Base-by-base conservation (phyloP, 2,329 filamentous ascomycete species). In the Fonsecaea monophora region DNA sequence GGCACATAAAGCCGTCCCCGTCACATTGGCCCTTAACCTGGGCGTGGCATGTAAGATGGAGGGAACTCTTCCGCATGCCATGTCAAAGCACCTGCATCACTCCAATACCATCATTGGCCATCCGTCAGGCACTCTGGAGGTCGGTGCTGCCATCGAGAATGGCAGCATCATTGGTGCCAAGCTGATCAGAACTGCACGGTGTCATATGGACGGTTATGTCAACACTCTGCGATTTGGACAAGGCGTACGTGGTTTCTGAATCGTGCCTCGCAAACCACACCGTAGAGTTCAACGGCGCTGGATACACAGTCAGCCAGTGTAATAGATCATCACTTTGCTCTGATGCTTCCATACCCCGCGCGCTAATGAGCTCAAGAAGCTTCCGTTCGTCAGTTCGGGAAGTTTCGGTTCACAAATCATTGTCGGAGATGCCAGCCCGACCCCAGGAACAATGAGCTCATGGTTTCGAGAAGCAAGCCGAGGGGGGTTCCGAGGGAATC, bases 1-100 rank as follows among this genome's bases (percentile, higher is more conserved):
- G 67, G 84, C 84, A 4, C 85, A 87, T 75, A 83, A 81, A 68
- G 85, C 85, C 8, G 80, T 86, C 2, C 86, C 85, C 0, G 80
- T 87, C 62, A 87, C 85, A 0, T 80, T 86, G 15, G 84, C 84
- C 0, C 75, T 87, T 15, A 82, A 82, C 12, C 67, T 86, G 13
- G 82, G 81, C 3, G 78, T 83, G 2, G 82, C 85, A 18, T 81
- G 82, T 9, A 80, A 81, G 60, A 73, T 86, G 4, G 66, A 76
- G 9, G 79, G 81, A 1, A 80, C 78, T 1, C 77, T 80, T 4
- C 79, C 81, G 1, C 65, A 76, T 18, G 69, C 75, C 9, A 75
- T 75, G 59, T 69, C 76, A 1, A 64, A 67, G 0, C 68, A 68
- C 10, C 40, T 71, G 3, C 69, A 72, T 7, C 73, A 75, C 18